phyloP scores from a whole-genome alignment of 139 green algal genomes.

The Chlamydomonas sphaeroides region DNA sequence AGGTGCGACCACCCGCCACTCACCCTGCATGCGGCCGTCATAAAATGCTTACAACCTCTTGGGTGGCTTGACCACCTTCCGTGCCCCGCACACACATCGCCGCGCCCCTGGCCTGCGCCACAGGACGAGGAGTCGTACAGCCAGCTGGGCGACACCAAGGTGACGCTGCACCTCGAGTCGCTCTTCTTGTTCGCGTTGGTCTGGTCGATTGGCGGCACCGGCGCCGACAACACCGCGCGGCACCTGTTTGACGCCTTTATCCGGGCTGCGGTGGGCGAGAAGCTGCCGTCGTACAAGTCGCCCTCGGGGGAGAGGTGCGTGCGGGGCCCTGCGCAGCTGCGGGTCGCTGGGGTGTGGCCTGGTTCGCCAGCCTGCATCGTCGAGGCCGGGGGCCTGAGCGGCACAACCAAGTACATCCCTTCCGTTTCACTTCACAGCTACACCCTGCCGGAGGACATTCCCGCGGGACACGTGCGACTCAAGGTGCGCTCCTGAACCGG shows the following conservation, averaged over 20 bases:
- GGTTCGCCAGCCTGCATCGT: too few species aligned
- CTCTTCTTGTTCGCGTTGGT: slow-evolving; percentile 75
- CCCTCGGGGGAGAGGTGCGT: slow-evolving; percentile 58
- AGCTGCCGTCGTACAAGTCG: slow-evolving; percentile 51
- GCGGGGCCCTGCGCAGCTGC: background rate
- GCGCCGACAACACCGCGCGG: slow-evolving; percentile 54
- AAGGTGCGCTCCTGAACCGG: slow-evolving; percentile 5
- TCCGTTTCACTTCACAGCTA: too few species aligned
- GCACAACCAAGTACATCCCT: too few species aligned
- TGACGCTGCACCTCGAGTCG: slow-evolving; percentile 62
- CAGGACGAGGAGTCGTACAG: slow-evolving; percentile 49
- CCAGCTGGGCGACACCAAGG: slow-evolving; percentile 48
- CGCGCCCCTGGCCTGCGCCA: too few species aligned
- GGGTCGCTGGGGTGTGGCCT: too few species aligned
- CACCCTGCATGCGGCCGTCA: too few species aligned
- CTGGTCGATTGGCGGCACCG: slow-evolving; percentile 71
- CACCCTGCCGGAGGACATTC: slow-evolving; percentile 64
- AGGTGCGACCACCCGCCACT: too few species aligned
- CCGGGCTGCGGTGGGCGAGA: slow-evolving; percentile 43
- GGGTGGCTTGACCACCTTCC: too few species aligned
- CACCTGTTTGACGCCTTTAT: slow-evolving; percentile 74
- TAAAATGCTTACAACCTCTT: too few species aligned
- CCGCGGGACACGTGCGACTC: slow-evolving; percentile 35
- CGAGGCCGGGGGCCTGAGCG: too few species aligned
- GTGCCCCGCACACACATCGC: too few species aligned